These are phyloP conservation scores for Aspergillus clavatus DNA, from an alignment of 2,329 filamentous ascomycete genomes.

Conservation along the genomic window DNA sequence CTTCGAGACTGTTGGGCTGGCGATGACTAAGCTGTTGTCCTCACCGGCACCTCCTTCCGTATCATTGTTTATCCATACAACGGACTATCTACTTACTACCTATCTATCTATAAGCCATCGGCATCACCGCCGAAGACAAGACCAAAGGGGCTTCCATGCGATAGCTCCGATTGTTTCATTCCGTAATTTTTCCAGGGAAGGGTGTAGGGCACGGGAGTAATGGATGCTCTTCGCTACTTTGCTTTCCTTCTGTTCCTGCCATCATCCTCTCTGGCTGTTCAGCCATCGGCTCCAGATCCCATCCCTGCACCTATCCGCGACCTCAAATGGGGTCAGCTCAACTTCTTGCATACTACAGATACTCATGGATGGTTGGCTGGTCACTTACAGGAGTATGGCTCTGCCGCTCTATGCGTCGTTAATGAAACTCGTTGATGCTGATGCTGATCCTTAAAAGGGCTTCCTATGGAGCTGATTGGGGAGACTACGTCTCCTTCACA, in stretches of 20 bases:
- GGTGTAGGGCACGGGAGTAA: not conserved
- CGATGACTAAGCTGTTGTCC: slow-evolving; percentile 27
- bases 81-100: not conserved
- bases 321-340: slow-evolving; percentile 87
- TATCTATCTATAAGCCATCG: not conserved
- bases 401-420: slow-evolving; percentile 1
- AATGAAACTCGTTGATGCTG: not conserved
- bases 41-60: slow-evolving; percentile 37
- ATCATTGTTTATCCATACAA: slow-evolving; percentile 3
- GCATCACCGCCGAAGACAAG: too few relatives aligned
- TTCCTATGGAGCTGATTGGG: slow-evolving; percentile 95
- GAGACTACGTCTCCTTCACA: slow-evolving; percentile 93
- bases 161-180: not conserved
- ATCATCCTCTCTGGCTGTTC: slow-evolving; percentile 48
- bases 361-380: slow-evolving; percentile 95
- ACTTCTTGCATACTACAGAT: slow-evolving; percentile 95
- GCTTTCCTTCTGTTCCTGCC: slow-evolving; percentile 19
- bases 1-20: slow-evolving; percentile 32
- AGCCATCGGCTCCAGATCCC: slow-evolving; percentile 75
- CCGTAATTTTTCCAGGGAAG: not conserved
- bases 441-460: slow-evolving; percentile 49
- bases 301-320: slow-evolving; percentile 76
- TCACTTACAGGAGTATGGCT: slow-evolving; percentile 75
- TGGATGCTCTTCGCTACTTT: slow-evolving; percentile 1
- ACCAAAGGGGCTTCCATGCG: too few relatives aligned